Evolutionary conservation across 768 basidiomycete genomes (phyloP).

Genomic region (Sutorius australiensis): DNA sequence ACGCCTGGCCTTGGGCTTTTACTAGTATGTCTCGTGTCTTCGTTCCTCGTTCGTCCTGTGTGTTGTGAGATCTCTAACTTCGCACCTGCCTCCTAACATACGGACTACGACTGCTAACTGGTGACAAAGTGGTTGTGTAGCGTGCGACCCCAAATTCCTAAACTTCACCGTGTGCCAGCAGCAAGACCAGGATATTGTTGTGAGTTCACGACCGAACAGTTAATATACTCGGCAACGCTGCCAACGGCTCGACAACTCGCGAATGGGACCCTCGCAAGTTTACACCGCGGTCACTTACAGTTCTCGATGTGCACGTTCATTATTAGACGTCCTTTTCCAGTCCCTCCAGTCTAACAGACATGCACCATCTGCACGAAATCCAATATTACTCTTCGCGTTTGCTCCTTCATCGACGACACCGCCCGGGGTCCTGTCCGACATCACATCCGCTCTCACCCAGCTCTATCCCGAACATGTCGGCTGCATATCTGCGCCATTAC

Average conservation of each 20-base stretch:
- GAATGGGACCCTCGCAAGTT: constrained; percentile 13
- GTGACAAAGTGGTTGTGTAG: too few relatives aligned
- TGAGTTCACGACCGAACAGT: too few relatives aligned
- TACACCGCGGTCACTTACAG: constrained; percentile 14
- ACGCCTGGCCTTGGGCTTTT: too few relatives aligned
- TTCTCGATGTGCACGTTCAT: constrained; percentile 18
- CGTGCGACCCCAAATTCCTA: too few relatives aligned
- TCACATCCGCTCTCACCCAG: constrained; percentile 38
- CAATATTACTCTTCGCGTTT: constrained; percentile 22
- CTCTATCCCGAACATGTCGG: constrained; percentile 48
- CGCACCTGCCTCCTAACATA: too few relatives aligned
- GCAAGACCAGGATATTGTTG: too few relatives aligned
- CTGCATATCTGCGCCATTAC: constrained; percentile 56
- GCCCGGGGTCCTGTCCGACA: constrained; percentile 31
- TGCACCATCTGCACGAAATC: not conserved
- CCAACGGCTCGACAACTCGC: not conserved
- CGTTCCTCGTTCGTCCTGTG: too few relatives aligned
- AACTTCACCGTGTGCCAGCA: too few relatives aligned
- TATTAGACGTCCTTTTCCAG: constrained; percentile 9
- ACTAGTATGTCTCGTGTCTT: too few relatives aligned
- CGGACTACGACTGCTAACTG: too few relatives aligned
- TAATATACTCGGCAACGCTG: not conserved
- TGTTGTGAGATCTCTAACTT: too few relatives aligned
- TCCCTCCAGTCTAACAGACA: constrained; percentile 1
- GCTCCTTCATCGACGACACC: constrained; percentile 24